These are phyloP conservation scores for Diplodia scrobiculata DNA, from an alignment of 2,329 filamentous ascomycete species.

Conservation along the genomic window DNA sequence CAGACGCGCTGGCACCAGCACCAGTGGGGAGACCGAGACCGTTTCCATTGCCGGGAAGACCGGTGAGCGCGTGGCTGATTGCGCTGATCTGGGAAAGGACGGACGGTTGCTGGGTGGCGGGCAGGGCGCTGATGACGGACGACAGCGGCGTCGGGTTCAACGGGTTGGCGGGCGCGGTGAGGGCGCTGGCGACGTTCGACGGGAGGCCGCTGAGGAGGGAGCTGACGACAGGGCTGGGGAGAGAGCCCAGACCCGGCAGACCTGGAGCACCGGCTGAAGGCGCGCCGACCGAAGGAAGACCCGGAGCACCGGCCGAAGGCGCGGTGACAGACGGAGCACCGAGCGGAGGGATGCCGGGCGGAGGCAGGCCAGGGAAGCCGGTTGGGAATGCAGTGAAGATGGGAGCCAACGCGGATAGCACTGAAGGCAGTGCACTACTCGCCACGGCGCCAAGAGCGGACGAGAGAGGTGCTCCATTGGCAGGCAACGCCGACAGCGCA, in stretches of 20 bases:
- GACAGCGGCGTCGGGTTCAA: not conserved
- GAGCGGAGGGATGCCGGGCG: not conserved
- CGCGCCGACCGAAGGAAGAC: not conserved
- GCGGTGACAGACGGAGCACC: not conserved
- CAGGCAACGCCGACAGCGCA: too few relatives aligned
- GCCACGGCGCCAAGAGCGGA: not conserved
- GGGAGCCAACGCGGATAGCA: too few relatives aligned
- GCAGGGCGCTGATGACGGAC: not conserved
- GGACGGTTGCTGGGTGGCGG: not conserved
- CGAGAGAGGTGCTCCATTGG: too few relatives aligned
- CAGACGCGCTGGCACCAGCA: too few relatives aligned
- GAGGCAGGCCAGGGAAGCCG: too few relatives aligned
- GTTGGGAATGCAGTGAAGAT: not conserved
- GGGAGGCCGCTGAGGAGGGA: not conserved
- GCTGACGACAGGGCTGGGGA: not conserved
- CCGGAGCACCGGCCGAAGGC: not conserved
- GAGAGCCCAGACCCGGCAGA: not conserved
- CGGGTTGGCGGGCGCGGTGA: not conserved
- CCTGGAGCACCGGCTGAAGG: not conserved
- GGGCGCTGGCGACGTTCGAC: not conserved
- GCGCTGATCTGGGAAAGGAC: not conserved
- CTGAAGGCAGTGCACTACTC: not conserved
- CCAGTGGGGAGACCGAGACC: not conserved
- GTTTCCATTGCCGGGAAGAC: not conserved
- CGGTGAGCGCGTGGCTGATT: not conserved